phyloP scores from a whole-genome alignment of 352 stramenopile genomes.

The Globisporangium mamillatum region DNA sequence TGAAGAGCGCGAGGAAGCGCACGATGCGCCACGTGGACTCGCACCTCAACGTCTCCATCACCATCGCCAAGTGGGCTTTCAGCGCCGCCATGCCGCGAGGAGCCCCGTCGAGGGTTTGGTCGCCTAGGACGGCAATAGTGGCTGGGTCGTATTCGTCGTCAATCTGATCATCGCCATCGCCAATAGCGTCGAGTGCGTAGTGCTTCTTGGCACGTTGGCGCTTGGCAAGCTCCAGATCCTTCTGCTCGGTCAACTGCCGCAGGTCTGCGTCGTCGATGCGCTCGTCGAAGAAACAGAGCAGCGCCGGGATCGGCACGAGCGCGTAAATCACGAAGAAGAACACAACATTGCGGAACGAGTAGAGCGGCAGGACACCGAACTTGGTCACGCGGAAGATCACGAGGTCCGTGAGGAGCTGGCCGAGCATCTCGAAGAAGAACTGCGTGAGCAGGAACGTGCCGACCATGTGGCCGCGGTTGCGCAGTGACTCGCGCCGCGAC shows the following conservation, averaged over 20 bases:
- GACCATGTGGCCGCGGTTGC: constrained; percentile 30
- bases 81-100: neutral
- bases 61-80: constrained; percentile 16
- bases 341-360: constrained; percentile 42
- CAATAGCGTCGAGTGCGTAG: neutral
- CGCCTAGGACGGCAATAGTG: constrained; percentile 5
- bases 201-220: constrained; percentile 14
- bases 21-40: constrained; percentile 42
- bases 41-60: constrained; percentile 31
- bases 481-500: constrained; percentile 42
- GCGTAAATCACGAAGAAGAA: constrained; percentile 51
- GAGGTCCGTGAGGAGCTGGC: constrained; percentile 43
- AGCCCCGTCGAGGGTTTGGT: neutral
- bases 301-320: constrained; percentile 34
- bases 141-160: neutral
- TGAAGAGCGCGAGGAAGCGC: constrained; percentile 56
- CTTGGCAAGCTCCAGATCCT: constrained; percentile 12
- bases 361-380: constrained; percentile 39
- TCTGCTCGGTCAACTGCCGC: neutral
- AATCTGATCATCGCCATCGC: neutral
- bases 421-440: constrained; percentile 42
- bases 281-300: constrained; percentile 43
- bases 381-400: constrained; percentile 50
- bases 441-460: constrained; percentile 53
- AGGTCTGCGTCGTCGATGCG: constrained; percentile 16